Percentiles rank a stretch among this genome's conserved stretches.
Conservation (phyloP, 2,329 filamentous ascomycete genomes). For the Cercospora zeae-maydis region DNA sequence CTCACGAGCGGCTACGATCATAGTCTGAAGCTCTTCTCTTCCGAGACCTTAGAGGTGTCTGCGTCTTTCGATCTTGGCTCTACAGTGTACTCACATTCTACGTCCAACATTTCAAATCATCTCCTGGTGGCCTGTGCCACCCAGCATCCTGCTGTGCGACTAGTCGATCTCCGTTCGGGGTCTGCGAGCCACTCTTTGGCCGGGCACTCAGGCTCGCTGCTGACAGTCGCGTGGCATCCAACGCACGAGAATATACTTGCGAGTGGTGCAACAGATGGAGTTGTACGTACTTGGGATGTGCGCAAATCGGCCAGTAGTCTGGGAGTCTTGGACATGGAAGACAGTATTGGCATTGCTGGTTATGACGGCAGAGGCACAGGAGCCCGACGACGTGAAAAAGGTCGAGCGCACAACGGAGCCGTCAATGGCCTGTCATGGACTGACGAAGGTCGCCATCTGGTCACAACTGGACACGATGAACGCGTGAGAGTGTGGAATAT, state of each 20-base stretch:
- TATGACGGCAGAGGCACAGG: constrained; percentile 46
- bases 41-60: constrained; percentile 57
- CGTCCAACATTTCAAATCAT: constrained; percentile 68
- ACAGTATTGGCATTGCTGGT: constrained; percentile 64
- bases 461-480: constrained; percentile 79
- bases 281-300: constrained; percentile 82
- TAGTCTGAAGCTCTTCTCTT: constrained; percentile 71
- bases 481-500: constrained; percentile 85
- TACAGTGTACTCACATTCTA: constrained; percentile 71
- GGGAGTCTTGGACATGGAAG: constrained; percentile 77
- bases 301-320: constrained; percentile 72
- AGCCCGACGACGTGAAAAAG: constrained; percentile 39
- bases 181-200: constrained; percentile 56
- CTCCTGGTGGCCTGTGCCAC: constrained; percentile 85
- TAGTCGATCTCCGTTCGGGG: constrained; percentile 82
- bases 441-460: constrained; percentile 69
- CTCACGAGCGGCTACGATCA: constrained; percentile 76
- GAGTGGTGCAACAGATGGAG: constrained; percentile 80
- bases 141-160: constrained; percentile 75
- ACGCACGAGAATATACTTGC: constrained; percentile 73
- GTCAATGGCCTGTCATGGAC: constrained; percentile 87
- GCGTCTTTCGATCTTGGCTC: constrained; percentile 66
- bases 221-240: constrained; percentile 75
- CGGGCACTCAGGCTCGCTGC: constrained; percentile 51
- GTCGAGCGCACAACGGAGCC: constrained; percentile 69